Evolutionary conservation across 331 rosid genomes (phyloP).

Genomic region (Rosa hybrid): DNA sequence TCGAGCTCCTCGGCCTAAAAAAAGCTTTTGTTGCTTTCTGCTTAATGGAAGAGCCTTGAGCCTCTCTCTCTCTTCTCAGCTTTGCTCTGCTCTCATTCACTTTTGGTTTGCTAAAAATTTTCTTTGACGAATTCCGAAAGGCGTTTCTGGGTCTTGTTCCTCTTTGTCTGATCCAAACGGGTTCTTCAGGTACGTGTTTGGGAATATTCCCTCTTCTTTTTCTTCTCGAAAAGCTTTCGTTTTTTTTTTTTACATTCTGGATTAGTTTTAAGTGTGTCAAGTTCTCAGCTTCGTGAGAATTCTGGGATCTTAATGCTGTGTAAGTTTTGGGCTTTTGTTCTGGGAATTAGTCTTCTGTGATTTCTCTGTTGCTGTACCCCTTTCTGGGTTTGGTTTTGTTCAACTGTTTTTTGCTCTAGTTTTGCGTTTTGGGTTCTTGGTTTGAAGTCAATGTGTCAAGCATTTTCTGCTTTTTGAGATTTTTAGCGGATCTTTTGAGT

Average conservation of each 20-base stretch:
- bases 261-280: not conserved
- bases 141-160: conserved; percentile 28
- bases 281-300: not conserved
- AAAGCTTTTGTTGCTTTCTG: conserved; percentile 66
- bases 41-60: conserved; percentile 72
- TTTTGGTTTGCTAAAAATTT: conserved; percentile 7
- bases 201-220: conserved; percentile 13
- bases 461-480: not conserved
- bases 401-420: too few relatives aligned
- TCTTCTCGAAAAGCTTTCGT: not conserved
- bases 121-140: conserved; percentile 16
- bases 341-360: not conserved
- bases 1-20: conserved; percentile 44
- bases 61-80: not conserved
- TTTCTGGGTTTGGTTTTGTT: not conserved
- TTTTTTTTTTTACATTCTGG: not conserved
- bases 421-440: not conserved
- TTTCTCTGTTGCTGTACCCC: not conserved
- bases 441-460: not conserved
- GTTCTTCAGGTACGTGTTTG: conserved; percentile 39
- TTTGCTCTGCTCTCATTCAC: conserved; percentile 22
- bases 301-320: conserved; percentile 13
- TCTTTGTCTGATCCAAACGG: conserved; percentile 37
- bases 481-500: conserved; percentile 10
- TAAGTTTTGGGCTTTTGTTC: conserved; percentile 6